Evolutionary conservation across 1,284 basidiomycete species (phyloP).

Genomic region (Ceratorhiza oryzae-sativae): DNA sequence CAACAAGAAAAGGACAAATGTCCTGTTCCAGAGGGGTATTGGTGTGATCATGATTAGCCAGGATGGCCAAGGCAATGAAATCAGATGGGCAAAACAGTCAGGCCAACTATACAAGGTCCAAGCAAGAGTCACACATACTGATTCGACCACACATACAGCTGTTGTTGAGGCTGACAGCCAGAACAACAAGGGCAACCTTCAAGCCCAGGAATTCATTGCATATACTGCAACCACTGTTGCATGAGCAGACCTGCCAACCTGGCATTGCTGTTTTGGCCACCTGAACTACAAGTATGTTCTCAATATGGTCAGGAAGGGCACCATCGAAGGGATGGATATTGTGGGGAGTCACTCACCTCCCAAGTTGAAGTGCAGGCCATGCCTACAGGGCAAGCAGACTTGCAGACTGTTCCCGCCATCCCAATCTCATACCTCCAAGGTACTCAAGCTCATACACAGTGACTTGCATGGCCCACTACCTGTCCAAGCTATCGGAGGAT

Average conservation of each 20-base stretch:
- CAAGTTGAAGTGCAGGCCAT: neutral
- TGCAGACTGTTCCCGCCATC: constrained; percentile 2
- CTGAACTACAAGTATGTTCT: constrained; percentile 22
- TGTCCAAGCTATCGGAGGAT: neutral
- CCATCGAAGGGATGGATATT: constrained; percentile 6
- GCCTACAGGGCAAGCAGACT: constrained; percentile 37
- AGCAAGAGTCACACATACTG: constrained; percentile 1
- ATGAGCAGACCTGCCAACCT: constrained; percentile 10
- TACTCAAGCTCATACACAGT: constrained; percentile 50
- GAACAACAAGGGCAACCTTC: neutral
- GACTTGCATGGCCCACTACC: constrained; percentile 3
- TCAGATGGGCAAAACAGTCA: neutral
- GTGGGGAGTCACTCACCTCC: constrained; percentile 10
- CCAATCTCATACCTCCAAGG: neutral
- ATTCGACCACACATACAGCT: neutral
- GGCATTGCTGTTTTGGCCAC: constrained; percentile 10
- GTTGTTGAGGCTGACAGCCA: neutral
- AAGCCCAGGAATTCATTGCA: constrained; percentile 8
- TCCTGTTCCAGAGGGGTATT: neutral
- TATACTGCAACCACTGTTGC: constrained; percentile 10
- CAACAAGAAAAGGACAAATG: neutral
- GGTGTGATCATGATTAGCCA: neutral
- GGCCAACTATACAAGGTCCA: constrained; percentile 12
- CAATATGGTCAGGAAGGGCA: constrained; percentile 8
- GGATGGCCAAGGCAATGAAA: neutral